Percentiles rank a stretch among this genome's conserved stretches.
Conservation (phyloP, 441 rosid genomes). For the Bocquillonia castaneifolia region DNA sequence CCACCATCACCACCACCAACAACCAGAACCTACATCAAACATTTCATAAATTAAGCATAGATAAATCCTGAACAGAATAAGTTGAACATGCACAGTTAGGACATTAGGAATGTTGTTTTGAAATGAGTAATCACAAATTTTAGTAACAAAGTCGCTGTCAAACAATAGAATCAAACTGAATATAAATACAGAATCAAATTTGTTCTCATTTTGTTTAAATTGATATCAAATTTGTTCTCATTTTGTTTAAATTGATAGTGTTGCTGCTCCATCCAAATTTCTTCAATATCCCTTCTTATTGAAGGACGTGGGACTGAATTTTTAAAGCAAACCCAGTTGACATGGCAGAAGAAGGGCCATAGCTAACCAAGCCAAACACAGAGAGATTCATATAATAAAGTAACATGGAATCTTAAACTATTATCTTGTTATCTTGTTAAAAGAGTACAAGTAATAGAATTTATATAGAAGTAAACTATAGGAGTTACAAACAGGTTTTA, state of each 20-base stretch:
- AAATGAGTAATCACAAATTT: not conserved
- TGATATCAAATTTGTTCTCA: too few species aligned
- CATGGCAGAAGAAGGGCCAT: not conserved
- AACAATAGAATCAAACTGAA: not conserved
- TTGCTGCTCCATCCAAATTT: not conserved
- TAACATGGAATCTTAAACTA: not conserved
- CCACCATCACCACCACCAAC: slow-evolving; percentile 99
- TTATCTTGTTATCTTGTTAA: not conserved
- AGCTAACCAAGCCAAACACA: not conserved
- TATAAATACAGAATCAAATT: not conserved
- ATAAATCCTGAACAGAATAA: slow-evolving; percentile 10
- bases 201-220: too few species aligned
- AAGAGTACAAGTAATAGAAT: not conserved
- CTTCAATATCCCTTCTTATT: not conserved
- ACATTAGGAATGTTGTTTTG: not conserved
- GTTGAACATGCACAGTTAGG: not conserved
- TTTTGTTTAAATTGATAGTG: not conserved
- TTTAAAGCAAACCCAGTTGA: not conserved
- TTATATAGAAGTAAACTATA: not conserved
- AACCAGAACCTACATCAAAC: slow-evolving; percentile 66
- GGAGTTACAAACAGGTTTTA: not conserved
- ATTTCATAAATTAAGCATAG: not conserved
- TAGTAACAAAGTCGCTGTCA: not conserved
- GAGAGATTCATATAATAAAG: not conserved
- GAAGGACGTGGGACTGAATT: not conserved